These are phyloP conservation scores for Ploettnerulaceae sp. DNA, from an alignment of 2,329 filamentous ascomycete genomes.

Conservation along the genomic window DNA sequence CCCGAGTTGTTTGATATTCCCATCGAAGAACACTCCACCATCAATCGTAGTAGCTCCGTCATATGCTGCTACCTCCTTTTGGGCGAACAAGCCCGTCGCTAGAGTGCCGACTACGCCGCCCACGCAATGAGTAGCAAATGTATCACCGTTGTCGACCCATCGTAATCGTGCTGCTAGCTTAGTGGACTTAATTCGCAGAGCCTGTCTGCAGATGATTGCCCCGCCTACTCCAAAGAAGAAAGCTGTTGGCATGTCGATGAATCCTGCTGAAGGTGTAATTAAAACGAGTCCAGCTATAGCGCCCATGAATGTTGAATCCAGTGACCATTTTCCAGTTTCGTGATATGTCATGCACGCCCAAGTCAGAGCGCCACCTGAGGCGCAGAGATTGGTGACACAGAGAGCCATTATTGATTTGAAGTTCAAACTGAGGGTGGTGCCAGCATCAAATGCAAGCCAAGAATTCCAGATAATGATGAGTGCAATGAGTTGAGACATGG, in stretches of 20 bases:
- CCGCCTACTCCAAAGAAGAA: constrained; percentile 54
- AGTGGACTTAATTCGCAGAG: constrained; percentile 48
- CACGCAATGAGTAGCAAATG: constrained; percentile 50
- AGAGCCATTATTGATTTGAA: constrained; percentile 85
- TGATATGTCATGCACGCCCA: constrained; percentile 50
- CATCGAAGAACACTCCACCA: constrained; percentile 50
- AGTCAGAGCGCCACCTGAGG: constrained; percentile 44
- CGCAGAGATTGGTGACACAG: constrained; percentile 82
- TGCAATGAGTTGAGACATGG: constrained; percentile 68
- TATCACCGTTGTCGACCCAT: constrained; percentile 53
- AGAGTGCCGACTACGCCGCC: constrained; percentile 48
- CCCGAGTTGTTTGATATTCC: constrained; percentile 45
- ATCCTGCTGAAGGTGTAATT: constrained; percentile 84
- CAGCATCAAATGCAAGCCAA: constrained; percentile 96
- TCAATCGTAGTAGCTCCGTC: constrained; percentile 44
- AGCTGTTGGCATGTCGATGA: constrained; percentile 62
- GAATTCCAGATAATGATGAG: constrained; percentile 84
- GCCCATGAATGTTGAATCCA: constrained; percentile 91
- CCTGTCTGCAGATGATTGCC: constrained; percentile 51
- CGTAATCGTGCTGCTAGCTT: constrained; percentile 41
- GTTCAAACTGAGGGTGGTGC: constrained; percentile 75
- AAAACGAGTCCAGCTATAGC: constrained; percentile 84
- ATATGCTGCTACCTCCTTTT: constrained; percentile 46
- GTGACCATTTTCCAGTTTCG: constrained; percentile 85
- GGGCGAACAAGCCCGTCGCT: constrained; percentile 46